Base-by-base conservation (phyloP, 768 basidiomycete species). In the Gloeopeniophorella convolvens region DNA sequence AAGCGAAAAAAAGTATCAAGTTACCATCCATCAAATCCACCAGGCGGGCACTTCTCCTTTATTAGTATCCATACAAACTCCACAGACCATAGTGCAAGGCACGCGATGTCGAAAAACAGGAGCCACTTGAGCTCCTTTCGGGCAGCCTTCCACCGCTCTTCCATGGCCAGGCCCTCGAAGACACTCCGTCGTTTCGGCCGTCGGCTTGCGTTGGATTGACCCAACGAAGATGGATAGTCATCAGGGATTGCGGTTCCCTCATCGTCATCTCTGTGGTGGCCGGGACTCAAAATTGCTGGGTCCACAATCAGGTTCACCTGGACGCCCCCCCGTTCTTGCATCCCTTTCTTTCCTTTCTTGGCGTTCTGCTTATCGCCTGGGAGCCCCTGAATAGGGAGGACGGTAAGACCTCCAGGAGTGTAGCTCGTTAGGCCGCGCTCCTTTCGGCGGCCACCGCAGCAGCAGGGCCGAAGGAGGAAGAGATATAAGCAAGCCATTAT, bases 251-350 rank as follows among this genome's bases (percentile, higher is more conserved):
- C 63, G 18, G 67, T 70, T 6, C 74, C 73, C 11, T 66, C 69
- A 21, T 62, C 62, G 3, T 39, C 54, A 11, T 12, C 51, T 18
- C 16, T 13, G 58, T 63, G 7, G 65, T 65, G 66, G 11, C 15
- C 61, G 62, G 45, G 60, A 45, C 26, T 69, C 52, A 86, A 82
- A 50, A 77, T 75, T 6, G 69, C 69, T 6, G 84, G 83, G 58
- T 85, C 82, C 26, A 85, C 80, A 52, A 85, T 85, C 37, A 85
- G 69, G 63, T 86, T 86, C 42, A 85, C 81, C 52, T 86, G 84
- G 2, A 86, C 78, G 58, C 77, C 76, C 5, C 73, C 72, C 28
- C 58, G 65, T 10, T 60, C 68, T 5, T 54, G 50, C 16, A 52
- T 45, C 10, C 63, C 62, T 27, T 63, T 66, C 59, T 64, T 67